phyloP scores from a whole-genome alignment of 2,329 filamentous ascomycete genomes.

The Fusarium pseudocircinatum region DNA sequence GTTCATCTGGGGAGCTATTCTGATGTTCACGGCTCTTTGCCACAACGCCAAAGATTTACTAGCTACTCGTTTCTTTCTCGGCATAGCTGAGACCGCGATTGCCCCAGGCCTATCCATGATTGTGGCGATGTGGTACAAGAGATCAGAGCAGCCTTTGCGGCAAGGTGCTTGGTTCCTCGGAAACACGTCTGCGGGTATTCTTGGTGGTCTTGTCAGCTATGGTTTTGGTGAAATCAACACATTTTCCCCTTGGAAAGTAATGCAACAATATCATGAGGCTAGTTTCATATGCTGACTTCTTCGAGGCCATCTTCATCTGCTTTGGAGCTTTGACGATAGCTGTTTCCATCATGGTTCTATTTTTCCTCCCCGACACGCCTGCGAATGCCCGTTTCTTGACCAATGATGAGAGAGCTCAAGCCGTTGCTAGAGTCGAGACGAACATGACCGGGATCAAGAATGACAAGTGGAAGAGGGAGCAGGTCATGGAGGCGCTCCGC shows the following conservation, averaged over 20 bases:
- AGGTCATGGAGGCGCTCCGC: background rate
- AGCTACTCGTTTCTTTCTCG: background rate
- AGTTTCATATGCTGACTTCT: too few species aligned
- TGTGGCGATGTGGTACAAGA: background rate
- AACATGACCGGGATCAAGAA: conserved; percentile 5
- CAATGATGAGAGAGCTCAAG: background rate
- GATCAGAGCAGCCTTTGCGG: background rate
- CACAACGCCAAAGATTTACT: background rate
- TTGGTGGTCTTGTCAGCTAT: background rate
- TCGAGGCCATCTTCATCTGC: background rate
- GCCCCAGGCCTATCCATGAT: background rate
- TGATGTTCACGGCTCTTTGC: background rate
- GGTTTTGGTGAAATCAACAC: background rate
- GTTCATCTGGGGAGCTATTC: background rate
- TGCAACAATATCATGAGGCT: rapidly evolving
- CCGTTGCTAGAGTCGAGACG: background rate
- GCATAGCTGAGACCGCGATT: background rate
- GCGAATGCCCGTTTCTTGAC: conserved; percentile 4
- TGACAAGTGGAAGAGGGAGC: background rate
- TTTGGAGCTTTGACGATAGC: background rate
- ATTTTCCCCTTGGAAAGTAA: background rate
- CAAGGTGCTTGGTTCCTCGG: background rate
- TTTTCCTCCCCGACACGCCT: background rate
- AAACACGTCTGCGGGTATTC: background rate
- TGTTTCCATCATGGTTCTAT: background rate